phyloP scores from a whole-genome alignment of 2,329 filamentous ascomycete genomes.

The Diaporthe sp. region DNA sequence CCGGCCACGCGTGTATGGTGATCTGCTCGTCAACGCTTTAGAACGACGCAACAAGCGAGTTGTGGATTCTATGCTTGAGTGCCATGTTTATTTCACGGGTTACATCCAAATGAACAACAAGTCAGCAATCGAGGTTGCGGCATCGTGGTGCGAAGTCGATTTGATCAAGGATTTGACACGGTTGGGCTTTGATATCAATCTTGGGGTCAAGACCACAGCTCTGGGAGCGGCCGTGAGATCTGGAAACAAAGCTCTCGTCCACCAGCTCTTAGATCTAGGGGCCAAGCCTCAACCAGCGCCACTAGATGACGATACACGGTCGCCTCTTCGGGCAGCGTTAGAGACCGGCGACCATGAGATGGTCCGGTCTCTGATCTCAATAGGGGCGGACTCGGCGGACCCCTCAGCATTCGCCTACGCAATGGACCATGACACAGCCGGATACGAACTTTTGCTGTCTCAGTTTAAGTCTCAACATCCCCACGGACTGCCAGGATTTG shows the following conservation, averaged over 20 bases:
- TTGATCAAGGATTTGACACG: background rate
- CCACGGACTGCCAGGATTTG: background rate
- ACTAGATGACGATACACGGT: accelerated
- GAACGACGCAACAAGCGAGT: background rate
- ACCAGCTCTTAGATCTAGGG: background rate
- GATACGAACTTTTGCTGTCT: background rate
- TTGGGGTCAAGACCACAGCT: background rate
- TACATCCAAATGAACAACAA: too few relatives aligned
- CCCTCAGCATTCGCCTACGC: background rate
- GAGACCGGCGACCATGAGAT: background rate
- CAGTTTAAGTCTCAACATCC: background rate
- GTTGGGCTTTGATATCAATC: accelerated
- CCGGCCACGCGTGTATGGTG: background rate
- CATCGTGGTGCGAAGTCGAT: background rate
- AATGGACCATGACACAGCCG: background rate
- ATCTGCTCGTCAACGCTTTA: background rate
- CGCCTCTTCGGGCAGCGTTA: background rate
- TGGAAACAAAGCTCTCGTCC: background rate
- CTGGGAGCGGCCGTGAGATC: background rate
- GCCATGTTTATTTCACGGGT: background rate
- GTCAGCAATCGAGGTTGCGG: background rate
- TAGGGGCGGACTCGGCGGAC: background rate
- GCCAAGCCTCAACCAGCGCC: background rate
- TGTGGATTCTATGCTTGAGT: background rate
- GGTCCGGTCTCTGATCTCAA: background rate